A percentile compares a stretch with the other conserved stretches of the same genome.
Conservation (phyloP, 306 rosid genomes). For the Inga laurina region DNA sequence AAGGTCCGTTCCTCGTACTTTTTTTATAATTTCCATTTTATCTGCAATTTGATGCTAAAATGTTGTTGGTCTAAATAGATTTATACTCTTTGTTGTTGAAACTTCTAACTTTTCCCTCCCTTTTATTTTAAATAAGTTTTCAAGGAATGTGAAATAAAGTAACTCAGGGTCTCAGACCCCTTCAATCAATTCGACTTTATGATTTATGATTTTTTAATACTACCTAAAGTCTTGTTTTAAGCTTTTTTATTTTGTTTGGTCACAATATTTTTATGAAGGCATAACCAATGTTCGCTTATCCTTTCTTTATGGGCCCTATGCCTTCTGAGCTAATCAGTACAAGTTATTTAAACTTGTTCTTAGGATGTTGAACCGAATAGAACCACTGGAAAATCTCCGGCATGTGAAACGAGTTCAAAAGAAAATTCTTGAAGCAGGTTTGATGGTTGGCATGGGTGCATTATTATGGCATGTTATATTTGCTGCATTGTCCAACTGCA, state of each 20-base stretch:
- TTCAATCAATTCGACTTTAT: neutral
- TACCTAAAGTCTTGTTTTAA: neutral
- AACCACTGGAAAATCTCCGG: conserved; percentile 66
- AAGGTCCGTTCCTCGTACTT: conserved; percentile 47
- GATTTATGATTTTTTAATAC: neutral
- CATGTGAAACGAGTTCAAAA: conserved; percentile 83
- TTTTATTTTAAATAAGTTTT: neutral
- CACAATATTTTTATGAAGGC: neutral
- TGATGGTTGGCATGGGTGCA: neutral
- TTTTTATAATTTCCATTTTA: neutral
- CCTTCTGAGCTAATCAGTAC: neutral
- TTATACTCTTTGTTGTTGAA: neutral
- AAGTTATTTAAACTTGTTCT: conserved; percentile 17
- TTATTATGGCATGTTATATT: neutral
- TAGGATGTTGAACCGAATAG: conserved; percentile 72
- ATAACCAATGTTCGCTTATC: neutral
- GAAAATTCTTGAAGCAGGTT: conserved; percentile 62
- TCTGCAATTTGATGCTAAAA: neutral
- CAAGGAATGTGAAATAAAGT: neutral
- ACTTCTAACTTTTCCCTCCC: neutral
- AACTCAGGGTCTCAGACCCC: neutral
- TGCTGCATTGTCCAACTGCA: neutral
- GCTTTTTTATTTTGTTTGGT: neutral
- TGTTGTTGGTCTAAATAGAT: neutral
- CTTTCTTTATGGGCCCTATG: neutral